Evolutionary conservation across 345 rosid species (phyloP).

Genomic region (Camelina sativa): DNA sequence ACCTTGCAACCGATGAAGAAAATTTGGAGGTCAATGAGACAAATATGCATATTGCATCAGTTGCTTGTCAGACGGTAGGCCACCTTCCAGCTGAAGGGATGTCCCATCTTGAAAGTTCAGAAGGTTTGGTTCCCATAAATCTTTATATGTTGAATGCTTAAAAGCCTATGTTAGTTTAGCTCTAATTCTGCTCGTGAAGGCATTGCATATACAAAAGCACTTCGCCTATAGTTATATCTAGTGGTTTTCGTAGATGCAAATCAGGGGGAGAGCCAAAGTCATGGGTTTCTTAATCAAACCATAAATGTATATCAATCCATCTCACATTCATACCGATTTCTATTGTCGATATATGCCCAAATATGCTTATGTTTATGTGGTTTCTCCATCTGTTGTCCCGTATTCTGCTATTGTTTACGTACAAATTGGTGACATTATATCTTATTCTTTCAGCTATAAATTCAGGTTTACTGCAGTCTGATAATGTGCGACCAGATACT

Average conservation of each 20-base stretch:
- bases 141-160: conserved; percentile 18
- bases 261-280: not conserved
- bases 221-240: not conserved
- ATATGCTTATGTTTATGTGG: conserved; percentile 11
- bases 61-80: conserved; percentile 50
- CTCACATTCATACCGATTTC: not conserved
- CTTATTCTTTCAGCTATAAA: conserved; percentile 6
- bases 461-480: conserved; percentile 57
- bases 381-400: not conserved
- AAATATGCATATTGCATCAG: conserved; percentile 54
- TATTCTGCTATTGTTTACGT: not conserved
- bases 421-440: not conserved
- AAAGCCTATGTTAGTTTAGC: not conserved
- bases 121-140: conserved; percentile 54
- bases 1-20: conserved; percentile 93
- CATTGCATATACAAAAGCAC: not conserved
- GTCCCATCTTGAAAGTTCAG: conserved; percentile 54
- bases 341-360: not conserved
- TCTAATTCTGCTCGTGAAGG: not conserved
- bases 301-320: not conserved
- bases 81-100: conserved; percentile 51
- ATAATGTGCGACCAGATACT: conserved; percentile 50
- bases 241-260: not conserved
- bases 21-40: conserved; percentile 72
- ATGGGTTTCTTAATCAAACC: not conserved